Base-by-base conservation (phyloP, 2,329 filamentous ascomycete species). In the Hymenoscyphus occultus region DNA sequence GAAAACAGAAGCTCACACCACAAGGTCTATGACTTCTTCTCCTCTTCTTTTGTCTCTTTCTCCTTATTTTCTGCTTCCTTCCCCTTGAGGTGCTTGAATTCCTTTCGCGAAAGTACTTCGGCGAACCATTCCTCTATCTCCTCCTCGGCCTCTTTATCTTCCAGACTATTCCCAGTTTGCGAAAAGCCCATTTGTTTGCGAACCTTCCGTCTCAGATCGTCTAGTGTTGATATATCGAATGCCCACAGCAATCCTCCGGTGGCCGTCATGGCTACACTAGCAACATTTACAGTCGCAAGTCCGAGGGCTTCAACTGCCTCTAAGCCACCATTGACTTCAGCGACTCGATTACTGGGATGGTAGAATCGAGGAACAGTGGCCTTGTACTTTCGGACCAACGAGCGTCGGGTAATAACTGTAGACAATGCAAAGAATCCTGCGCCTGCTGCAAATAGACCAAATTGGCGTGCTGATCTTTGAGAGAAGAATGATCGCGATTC, bases 261-360 rank as follows among this genome's bases (percentile, higher is more conserved):
- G 9, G 84, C 78, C 83, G 96, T 86, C 76, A 97, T 86, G 0
- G 84, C 88, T 60, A 95, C 85, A 71, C 88, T 90, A 39, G 88
- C 74, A 13, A 95, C 91, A 72, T 97, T 97, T 71, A 97, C 83
- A 0, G 93, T 97, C 0, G 94, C 95, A 42, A 97, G 81, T 59
- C 89, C 90, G 28, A 99, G 81, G 0, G 94, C 94, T 77, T 96
- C 90, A 40, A 90, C 78, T 0, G 94, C 94, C 68, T 97, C 89
- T 48, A 90, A 76, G 1, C 86, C 83, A 7, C 88, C 87, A 73
- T 89, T 89, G 35, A 86, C 82, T 56, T 80, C 61, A 77, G 74
- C 76, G 78, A 77, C 56, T 69, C 80, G 77, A 70, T 85, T 86
- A 76, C 85, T 88, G 56, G 84, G 85, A 14, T 85, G 80, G 82